Evolutionary conservation across 495 filamentous ascomycete genomes (phyloP).

Genomic region (Daldinia grandis): DNA sequence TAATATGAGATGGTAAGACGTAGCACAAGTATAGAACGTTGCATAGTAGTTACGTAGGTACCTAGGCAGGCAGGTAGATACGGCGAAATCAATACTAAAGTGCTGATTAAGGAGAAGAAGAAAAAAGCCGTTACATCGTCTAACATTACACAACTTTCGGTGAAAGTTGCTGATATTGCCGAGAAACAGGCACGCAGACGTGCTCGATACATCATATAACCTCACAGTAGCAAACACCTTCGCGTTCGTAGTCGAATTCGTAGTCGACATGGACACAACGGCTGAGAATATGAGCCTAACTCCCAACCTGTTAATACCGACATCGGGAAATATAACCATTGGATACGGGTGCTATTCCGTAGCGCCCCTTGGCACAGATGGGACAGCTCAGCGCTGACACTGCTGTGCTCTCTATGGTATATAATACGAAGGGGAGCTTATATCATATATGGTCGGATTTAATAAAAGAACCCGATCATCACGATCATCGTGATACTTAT

Average conservation of each 20-base stretch:
- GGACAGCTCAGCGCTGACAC: conserved; percentile 41
- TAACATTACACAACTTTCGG: conserved; percentile 31
- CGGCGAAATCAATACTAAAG: conserved; percentile 13
- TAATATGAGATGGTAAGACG: neutral
- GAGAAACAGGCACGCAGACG: conserved; percentile 41
- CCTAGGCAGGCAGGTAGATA: too few species aligned
- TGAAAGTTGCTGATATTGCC: conserved; percentile 30
- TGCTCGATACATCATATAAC: conserved; percentile 34
- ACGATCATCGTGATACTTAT: conserved; percentile 39
- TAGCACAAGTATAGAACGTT: conserved; percentile 27
- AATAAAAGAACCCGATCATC: conserved; percentile 41
- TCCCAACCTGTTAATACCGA: conserved; percentile 28
- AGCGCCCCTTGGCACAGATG: conserved; percentile 15
- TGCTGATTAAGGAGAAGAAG: conserved; percentile 1
- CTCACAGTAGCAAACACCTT: conserved; percentile 44
- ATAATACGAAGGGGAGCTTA: conserved; percentile 34
- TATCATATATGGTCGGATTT: conserved; percentile 15
- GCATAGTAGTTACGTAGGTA: conserved; percentile 26
- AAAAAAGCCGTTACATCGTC: conserved; percentile 26
- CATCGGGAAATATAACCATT: conserved; percentile 33
- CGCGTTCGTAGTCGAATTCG: conserved; percentile 32
- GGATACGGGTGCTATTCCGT: conserved; percentile 17
- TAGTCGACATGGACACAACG: conserved; percentile 34
- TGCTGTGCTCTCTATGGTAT: conserved; percentile 39
- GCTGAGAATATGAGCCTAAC: conserved; percentile 29